phyloP scores from a whole-genome alignment of 345 rosid genomes.

The Orychophragmus violaceus region DNA sequence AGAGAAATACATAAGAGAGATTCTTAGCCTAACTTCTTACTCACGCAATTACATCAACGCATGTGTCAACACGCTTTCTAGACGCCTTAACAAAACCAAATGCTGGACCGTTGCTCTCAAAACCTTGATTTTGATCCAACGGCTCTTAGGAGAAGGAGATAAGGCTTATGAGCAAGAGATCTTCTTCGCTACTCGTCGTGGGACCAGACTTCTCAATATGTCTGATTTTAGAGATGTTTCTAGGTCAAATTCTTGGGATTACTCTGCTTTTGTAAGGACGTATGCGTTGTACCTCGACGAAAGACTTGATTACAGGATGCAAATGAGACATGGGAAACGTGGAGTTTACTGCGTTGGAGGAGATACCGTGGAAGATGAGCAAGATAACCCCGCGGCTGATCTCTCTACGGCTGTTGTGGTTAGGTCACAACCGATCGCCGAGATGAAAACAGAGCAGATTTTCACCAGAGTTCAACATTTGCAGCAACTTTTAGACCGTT shows the following conservation, averaged over 20 bases:
- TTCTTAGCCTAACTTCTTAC: slow-evolving; percentile 63
- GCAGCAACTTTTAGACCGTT: slow-evolving; percentile 76
- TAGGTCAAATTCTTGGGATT: slow-evolving; percentile 63
- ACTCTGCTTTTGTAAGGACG: slow-evolving; percentile 75
- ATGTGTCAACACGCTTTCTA: slow-evolving; percentile 47
- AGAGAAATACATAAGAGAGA: slow-evolving; percentile 67
- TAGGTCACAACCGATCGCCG: slow-evolving; percentile 45
- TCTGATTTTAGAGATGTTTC: slow-evolving; percentile 70
- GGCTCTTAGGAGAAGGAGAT: slow-evolving; percentile 60
- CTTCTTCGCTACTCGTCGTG: slow-evolving; percentile 79
- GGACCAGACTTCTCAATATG: slow-evolving; percentile 76
- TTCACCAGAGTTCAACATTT: slow-evolving; percentile 60
- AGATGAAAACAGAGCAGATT: slow-evolving; percentile 53
- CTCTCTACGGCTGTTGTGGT: slow-evolving; percentile 13
- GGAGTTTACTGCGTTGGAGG: slow-evolving; percentile 42
- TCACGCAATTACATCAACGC: slow-evolving; percentile 53
- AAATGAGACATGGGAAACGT: slow-evolving; percentile 49
- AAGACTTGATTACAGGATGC: slow-evolving; percentile 65
- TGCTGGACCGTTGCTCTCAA: slow-evolving; percentile 90
- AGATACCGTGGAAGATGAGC: slow-evolving; percentile 33
- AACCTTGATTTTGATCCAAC: slow-evolving; percentile 61
- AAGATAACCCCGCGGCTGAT: slow-evolving; percentile 14
- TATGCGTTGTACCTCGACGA: slow-evolving; percentile 74
- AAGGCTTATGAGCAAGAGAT: slow-evolving; percentile 80
- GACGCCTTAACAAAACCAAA: slow-evolving; percentile 71